Evolutionary conservation across 331 rosid genomes (phyloP), one percentile per base, ranked within the genome.

Genomic region (Phaseolus coccineus): DNA sequence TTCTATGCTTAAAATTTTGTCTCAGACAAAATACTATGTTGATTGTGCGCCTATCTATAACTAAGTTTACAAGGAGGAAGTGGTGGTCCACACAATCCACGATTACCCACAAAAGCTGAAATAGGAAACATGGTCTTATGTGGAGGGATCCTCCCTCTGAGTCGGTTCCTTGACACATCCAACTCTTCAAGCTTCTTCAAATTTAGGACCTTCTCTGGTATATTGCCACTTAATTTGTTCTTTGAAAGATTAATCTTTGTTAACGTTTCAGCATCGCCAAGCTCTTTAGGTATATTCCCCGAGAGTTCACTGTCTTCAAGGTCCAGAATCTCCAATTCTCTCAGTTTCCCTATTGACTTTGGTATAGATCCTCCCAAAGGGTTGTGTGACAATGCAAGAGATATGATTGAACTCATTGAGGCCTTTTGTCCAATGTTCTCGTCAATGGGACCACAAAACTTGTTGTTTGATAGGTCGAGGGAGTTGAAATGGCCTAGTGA

Each of bases 31-130:
- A 39, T 39, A 39, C 10, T 39, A 39, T 2, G 10, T 39, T 12
- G 16, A 46, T 46, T 3, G 51, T 12, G 51, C 12, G 51, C 51
- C 12, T 12, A 46, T 46, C 51, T 46, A 46, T 46, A 46, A 46
- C 51, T 0, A 57, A 75, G 85, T 0, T 82, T 88, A 81, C 92
- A 89, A 13, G 88, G 88, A 76, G 89, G 89, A 67, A 91, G 92
- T 62, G 92, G 94, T 78, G 78, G 19, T 65, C 94, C 97, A 80
- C 97, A 91, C 69, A 91, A 66, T 50, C 88, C 90, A 40, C 63
- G 90, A 61, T 89, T 91, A 31, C 84, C 81, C 7, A 19, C 11
- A 83, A 89, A 91, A 4, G 79, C 83, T 16, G 92, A 89, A 16
- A 4, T 80, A 0, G 90, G 86, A 25, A 91, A 62, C 19, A 1